Conservation (phyloP, 805 yeast species). For the Spathaspora passalidarum region DNA sequence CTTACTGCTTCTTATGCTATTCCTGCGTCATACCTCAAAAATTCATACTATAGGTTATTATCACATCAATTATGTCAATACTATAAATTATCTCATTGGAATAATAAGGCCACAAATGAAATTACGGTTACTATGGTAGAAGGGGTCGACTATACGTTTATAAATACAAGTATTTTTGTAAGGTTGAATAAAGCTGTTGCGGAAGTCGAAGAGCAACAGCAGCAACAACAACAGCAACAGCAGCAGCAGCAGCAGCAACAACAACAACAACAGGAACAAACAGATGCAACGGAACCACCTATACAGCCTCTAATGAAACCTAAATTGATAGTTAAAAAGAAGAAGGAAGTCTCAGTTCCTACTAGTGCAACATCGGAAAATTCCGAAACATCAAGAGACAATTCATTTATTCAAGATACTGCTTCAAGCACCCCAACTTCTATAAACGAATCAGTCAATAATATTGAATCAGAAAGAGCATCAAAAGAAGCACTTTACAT, state of each 20-base stretch:
- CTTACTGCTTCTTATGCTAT: slow-evolving; percentile 10
- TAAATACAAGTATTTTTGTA: slow-evolving; percentile 1
- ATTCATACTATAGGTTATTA: slow-evolving; percentile 65
- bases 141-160: slow-evolving; percentile 14
- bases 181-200: slow-evolving; percentile 9
- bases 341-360: slow-evolving; percentile 2
- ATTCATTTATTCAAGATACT: slow-evolving; percentile 1
- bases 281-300: neutral
- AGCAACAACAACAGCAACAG: neutral
- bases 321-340: slow-evolving; percentile 14
- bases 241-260: neutral
- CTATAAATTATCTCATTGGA: slow-evolving; percentile 54
- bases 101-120: slow-evolving; percentile 17
- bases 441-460: slow-evolving; percentile 14
- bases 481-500: slow-evolving; percentile 34
- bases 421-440: slow-evolving; percentile 4
- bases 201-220: slow-evolving; percentile 7
- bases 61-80: slow-evolving; percentile 71
- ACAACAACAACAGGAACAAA: neutral
- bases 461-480: slow-evolving; percentile 27
- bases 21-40: slow-evolving; percentile 42
- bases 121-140: slow-evolving; percentile 18
- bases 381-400: slow-evolving; percentile 1
- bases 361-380: neutral
- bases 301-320: slow-evolving; percentile 10